Evolutionary conservation across 2,329 filamentous ascomycete species (phyloP).

Genomic region (Exophiala sideris): DNA sequence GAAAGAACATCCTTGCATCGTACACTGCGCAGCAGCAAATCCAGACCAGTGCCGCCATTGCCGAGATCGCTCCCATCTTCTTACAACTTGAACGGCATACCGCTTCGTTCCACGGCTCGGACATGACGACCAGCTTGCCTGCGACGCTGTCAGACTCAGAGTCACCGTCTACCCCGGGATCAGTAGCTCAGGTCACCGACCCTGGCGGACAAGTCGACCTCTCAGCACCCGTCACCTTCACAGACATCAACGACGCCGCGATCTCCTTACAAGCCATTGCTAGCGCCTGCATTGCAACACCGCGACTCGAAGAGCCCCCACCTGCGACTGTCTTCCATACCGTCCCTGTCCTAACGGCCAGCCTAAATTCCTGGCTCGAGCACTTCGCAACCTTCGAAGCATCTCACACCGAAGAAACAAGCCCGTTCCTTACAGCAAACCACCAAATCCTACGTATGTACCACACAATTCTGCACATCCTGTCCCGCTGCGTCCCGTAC

Average conservation of each 20-base stretch:
- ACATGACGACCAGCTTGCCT: no score
- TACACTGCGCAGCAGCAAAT: background rate
- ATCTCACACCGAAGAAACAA: background rate
- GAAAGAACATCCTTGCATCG: conserved; percentile 11
- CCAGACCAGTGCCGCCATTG: background rate
- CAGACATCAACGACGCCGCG: conserved; percentile 3
- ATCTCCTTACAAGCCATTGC: conserved; percentile 5
- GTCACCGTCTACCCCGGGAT: background rate
- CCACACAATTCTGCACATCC: conserved; percentile 9
- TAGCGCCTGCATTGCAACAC: background rate
- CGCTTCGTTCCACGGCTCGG: background rate
- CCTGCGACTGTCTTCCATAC: conserved; percentile 18
- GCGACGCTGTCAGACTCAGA: no score
- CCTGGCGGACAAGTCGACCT: background rate
- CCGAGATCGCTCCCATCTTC: conserved; percentile 18
- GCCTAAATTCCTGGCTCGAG: conserved; percentile 17
- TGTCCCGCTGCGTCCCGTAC: conserved; percentile 22
- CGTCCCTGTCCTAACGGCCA: conserved; percentile 7
- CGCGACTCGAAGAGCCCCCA: background rate
- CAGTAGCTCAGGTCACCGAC: background rate
- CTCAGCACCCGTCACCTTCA: background rate
- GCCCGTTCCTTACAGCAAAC: background rate
- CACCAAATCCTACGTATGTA: conserved; percentile 12
- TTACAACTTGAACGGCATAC: conserved; percentile 15
- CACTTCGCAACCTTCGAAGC: conserved; percentile 6